Evolutionary conservation across 73 alveolate species (phyloP).

Genomic region (Loxodes magnus): DNA sequence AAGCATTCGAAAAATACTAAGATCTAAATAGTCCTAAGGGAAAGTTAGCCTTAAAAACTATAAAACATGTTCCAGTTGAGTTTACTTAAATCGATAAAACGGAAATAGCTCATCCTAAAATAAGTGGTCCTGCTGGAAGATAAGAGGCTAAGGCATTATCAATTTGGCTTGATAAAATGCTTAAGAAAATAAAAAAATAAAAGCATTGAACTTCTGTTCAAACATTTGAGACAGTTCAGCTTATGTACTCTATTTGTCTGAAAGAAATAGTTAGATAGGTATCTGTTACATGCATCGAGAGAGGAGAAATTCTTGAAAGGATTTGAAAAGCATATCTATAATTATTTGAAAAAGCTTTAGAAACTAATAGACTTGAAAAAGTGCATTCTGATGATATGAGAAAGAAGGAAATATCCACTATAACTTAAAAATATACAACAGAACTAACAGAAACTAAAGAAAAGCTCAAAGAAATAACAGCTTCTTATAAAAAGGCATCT

Average conservation of each 20-base stretch:
- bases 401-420: not conserved
- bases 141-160: not conserved
- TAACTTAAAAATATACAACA: not conserved
- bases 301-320: constrained; percentile 18
- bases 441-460: not conserved
- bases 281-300: constrained; percentile 17
- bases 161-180: constrained; percentile 12
- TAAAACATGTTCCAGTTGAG: no score
- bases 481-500: not conserved
- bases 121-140: constrained; percentile 10
- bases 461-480: not conserved
- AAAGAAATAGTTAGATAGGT: constrained; percentile 14
- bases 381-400: not conserved
- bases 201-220: not conserved
- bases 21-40: no score
- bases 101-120: no score
- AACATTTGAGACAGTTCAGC: constrained; percentile 1
- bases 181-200: not conserved
- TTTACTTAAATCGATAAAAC: no score
- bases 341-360: constrained; percentile 1
- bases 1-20: no score
- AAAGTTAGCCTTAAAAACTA: no score
- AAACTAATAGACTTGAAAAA: not conserved
- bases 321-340: constrained; percentile 9
- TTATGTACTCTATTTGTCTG: constrained; percentile 8